Evolutionary conservation across 1,139 yeast genomes (phyloP), one percentile per base, ranked within the genome.

Genomic region (Candida sp.): DNA sequence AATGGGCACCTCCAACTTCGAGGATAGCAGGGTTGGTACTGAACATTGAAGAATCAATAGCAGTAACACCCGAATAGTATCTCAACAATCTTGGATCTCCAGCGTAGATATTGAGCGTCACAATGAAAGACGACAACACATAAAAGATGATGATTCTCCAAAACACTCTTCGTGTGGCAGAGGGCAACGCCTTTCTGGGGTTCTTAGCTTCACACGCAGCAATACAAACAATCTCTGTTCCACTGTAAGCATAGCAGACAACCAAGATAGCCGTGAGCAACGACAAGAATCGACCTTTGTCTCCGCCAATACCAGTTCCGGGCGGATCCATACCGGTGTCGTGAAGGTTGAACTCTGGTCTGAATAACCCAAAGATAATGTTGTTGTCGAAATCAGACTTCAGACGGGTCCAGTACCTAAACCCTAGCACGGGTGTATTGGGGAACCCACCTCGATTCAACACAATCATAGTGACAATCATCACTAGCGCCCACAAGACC

Each of bases 141-240:
- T 90, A 90, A 55, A 91, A 83, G 1, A 89, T 63, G 11, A 86
- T 65, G 42, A 90, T 81, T 62, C 96, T 78, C 78, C 88, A 85
- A 60, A 87, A 88, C 2, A 90, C 90, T 58, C 88, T 76, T 58
- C 77, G 83, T 1, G 96, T 87, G 0, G 96, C 96, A 11, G 86
- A 80, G 2, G 96, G 96, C 27, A 90, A 73, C 0, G 96, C 85
- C 55, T 81, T 83, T 55, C 96, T 77, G 1, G 97, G 96, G 59
- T 89, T 88, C 54, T 87, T 77, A 8, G 94, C 90, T 66, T 91
- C 97, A 63, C 94, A 90, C 1, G 96, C 94, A 1, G 96, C 93
- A 53, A 90, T 84, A 58, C 89, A 86, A 27, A 90, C 96, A 54
- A 88, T 84, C 60, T 90, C 96, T 0, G 93, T 86, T 0, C 96